These are phyloP conservation scores for Dissophora globulifera DNA, from an alignment of 192 early-diverging fungal genomes.

Conservation along the genomic window DNA sequence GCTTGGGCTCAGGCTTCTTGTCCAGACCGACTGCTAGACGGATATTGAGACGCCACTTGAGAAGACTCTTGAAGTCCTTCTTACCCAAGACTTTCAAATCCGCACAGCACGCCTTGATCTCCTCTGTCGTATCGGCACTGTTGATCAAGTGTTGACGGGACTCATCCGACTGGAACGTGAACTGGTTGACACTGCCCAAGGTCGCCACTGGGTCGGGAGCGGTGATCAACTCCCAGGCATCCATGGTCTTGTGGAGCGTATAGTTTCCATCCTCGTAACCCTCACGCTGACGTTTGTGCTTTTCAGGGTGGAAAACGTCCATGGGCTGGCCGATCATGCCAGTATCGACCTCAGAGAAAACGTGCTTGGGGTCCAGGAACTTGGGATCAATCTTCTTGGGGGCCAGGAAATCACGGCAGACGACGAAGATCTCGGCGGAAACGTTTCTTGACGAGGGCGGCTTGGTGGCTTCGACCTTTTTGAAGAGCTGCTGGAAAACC, in stretches of 20 bases:
- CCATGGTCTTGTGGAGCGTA: constrained; percentile 80
- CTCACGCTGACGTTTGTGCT: constrained; percentile 90
- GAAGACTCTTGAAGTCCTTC: constrained; percentile 89
- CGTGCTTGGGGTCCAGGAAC: constrained; percentile 92
- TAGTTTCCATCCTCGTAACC: constrained; percentile 98
- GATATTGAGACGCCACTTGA: constrained; percentile 88
- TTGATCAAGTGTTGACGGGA: constrained; percentile 54
- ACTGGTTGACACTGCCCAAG: constrained; percentile 80
- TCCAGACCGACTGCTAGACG: constrained; percentile 67
- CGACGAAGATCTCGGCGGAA: constrained; percentile 99
- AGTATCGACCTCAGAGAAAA: constrained; percentile 92
- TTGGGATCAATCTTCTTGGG: constrained; percentile 95
- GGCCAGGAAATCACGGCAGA: constrained; percentile 92
- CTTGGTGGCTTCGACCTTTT: constrained; percentile 97
- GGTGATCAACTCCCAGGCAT: constrained; percentile 84
- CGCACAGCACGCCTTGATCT: constrained; percentile 80
- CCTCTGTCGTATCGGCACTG: constrained; percentile 77
- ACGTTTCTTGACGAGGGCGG: constrained; percentile 97
- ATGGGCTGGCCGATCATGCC: constrained; percentile 56
- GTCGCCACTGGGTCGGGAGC: constrained; percentile 80
- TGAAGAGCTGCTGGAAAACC: constrained; percentile 98
- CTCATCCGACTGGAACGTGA: constrained; percentile 81
- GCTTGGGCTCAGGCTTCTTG: constrained; percentile 61
- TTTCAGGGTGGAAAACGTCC: constrained; percentile 94
- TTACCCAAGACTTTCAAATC: constrained; percentile 95